Evolutionary conservation across 2,329 filamentous ascomycete genomes (phyloP).

Genomic region (Beauveria medogensis): DNA sequence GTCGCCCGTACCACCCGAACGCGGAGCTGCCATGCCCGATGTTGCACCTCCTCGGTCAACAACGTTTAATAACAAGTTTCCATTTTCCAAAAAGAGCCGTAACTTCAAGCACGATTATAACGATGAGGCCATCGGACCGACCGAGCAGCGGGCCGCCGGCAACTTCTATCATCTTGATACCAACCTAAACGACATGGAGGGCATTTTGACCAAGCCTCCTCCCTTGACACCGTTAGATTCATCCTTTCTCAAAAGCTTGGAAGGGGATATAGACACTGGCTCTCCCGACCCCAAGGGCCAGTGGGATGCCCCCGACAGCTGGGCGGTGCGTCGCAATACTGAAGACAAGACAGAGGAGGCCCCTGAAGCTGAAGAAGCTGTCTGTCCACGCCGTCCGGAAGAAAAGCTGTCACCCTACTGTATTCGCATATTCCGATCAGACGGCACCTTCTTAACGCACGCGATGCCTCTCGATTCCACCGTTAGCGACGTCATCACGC

Average conservation of each 20-base stretch:
- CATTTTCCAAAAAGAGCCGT: constrained; percentile 51
- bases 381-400: constrained; percentile 59
- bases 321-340: constrained; percentile 73
- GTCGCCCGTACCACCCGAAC: constrained; percentile 27
- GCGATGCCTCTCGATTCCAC: constrained; percentile 77
- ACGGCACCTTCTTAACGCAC: constrained; percentile 89
- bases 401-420: constrained; percentile 75
- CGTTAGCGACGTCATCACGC: constrained; percentile 78
- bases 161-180: constrained; percentile 75
- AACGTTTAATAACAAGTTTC: constrained; percentile 56
- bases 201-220: constrained; percentile 67
- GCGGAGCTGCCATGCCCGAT: constrained; percentile 22
- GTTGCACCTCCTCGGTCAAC: constrained; percentile 29
- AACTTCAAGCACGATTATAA: constrained; percentile 40
- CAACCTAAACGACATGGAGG: constrained; percentile 83
- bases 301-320: constrained; percentile 95
- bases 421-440: constrained; percentile 88
- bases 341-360: constrained; percentile 54
- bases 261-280: constrained; percentile 32
- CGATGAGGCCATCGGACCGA: constrained; percentile 53
- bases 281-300: constrained; percentile 42
- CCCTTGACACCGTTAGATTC: constrained; percentile 65
- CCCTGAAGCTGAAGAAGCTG: constrained; percentile 60
- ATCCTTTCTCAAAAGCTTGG: constrained; percentile 37
- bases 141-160: constrained; percentile 49